These are phyloP conservation scores for Yarrowia hollandica DNA, from an alignment of 805 yeast species.

Conservation along the genomic window DNA sequence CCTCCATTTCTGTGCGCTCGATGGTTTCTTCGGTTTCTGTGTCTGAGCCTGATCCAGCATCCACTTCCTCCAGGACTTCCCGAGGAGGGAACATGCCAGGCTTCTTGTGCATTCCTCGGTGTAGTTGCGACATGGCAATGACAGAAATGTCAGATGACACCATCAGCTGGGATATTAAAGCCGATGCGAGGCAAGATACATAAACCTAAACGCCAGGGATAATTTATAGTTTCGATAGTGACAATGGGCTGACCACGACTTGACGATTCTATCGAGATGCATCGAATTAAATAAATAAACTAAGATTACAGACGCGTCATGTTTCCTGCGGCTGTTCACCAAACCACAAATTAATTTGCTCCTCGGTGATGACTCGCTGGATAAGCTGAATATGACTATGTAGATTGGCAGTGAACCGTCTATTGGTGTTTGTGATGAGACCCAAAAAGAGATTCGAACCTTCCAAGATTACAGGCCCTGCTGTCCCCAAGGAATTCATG, in stretches of 20 bases:
- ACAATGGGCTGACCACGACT: neutral
- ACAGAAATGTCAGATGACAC: neutral
- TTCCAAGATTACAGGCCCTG: conserved; percentile 2
- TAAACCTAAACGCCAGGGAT: too few relatives aligned
- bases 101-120: conserved; percentile 16
- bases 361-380: neutral
- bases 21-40: conserved; percentile 18
- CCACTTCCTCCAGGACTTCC: conserved; percentile 6
- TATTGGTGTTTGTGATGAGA: neutral
- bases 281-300: neutral
- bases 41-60: conserved; percentile 12
- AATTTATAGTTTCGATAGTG: neutral
- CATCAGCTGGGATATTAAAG: neutral
- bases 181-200: conserved; percentile 8
- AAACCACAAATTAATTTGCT: conserved; percentile 12
- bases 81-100: conserved; percentile 18
- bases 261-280: neutral
- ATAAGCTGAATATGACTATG: conserved; percentile 13
- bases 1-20: too few relatives aligned
- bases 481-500: neutral
- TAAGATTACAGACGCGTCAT: too few relatives aligned
- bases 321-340: neutral
- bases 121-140: conserved; percentile 15
- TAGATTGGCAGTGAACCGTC: neutral
- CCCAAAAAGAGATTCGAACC: neutral